Conservation (phyloP, 2,329 filamentous ascomycete species). For the Scedosporium apiospermum region DNA sequence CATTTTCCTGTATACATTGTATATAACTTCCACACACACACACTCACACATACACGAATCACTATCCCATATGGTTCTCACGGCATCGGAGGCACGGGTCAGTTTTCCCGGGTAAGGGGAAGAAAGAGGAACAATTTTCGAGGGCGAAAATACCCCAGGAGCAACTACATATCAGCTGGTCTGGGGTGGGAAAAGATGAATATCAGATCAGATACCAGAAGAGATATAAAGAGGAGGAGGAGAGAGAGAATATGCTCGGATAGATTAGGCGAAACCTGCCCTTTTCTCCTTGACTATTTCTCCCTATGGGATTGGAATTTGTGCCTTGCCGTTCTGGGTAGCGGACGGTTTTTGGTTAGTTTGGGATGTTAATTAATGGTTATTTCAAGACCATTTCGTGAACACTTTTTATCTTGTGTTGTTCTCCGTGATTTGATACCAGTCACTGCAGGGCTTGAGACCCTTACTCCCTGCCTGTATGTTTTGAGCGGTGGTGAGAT, state of each 20-base stretch:
- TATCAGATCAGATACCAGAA: neutral
- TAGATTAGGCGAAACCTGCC: neutral
- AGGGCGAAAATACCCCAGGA: neutral
- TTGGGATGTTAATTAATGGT: neutral
- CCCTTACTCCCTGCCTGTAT: too few relatives aligned
- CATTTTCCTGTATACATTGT: conserved; percentile 3
- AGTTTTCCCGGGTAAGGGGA: neutral
- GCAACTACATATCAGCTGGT: neutral
- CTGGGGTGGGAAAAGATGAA: neutral
- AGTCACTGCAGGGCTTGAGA: too few relatives aligned
- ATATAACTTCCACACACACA: neutral
- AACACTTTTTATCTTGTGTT: neutral
- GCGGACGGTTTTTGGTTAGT: neutral
- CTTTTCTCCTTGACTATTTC: neutral
- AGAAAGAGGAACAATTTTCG: neutral
- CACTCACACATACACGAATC: neutral
- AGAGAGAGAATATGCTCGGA: neutral
- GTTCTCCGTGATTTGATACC: neutral
- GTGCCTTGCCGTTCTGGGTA: neutral
- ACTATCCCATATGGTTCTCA: neutral
- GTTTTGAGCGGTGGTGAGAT: too few relatives aligned
- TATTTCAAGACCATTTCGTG: too few relatives aligned
- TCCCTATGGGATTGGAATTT: neutral
- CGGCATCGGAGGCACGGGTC: neutral
- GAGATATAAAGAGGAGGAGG: neutral